Evolutionary conservation across 192 early-diverging fungal genomes (phyloP), one percentile per base, ranked within the genome.

Genomic region (Coemansia sp.): DNA sequence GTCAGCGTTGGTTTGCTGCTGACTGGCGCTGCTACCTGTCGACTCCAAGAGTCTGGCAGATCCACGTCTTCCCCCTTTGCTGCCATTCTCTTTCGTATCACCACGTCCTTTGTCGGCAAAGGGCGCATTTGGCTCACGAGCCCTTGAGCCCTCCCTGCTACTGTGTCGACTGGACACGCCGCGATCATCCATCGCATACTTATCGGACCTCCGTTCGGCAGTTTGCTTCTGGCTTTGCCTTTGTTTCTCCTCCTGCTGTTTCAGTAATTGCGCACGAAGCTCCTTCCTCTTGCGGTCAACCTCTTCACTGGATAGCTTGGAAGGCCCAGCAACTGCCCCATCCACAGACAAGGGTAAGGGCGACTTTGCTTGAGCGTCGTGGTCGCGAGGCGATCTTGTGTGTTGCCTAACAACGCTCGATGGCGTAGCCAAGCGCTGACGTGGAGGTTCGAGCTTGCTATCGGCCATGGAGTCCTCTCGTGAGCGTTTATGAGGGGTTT

Each of bases 231-330:
- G 48, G 5, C 23, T 20, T 38, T 72, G 70, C 49, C 63, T 69
- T 13, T 75, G 73, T 50, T 81, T 81, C 33, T 81, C 69, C 50
- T 81, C 73, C 59, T 75, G 79, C 48, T 81, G 70, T 40, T 67
- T 75, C 22, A 64, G 36, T 9, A 81, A 57, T 57, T 73, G 73
- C 2, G 79, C 79, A 20, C 79, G 79, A 35, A 81, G 69, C 57
- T 75, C 79, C 56, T 70, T 75, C 38, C 57, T 50, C 64, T 73
- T 75, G 20, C 67, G 66, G 4, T 75, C 79, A 0, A 59, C 64
- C 25, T 73, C 74, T 36, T 81, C 73, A 34, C 33, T 70, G 0
- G 70, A 58, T 23, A 66, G 64, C 38, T 70, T 72, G 20, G 63
- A 20, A 34, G 71, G 23, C 36, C 29, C 60, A n/a, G 54, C 19